Evolutionary conservation across 2,329 filamentous ascomycete genomes (phyloP), one percentile per base, ranked within the genome.

Genomic region (Aspergillus tamarii): DNA sequence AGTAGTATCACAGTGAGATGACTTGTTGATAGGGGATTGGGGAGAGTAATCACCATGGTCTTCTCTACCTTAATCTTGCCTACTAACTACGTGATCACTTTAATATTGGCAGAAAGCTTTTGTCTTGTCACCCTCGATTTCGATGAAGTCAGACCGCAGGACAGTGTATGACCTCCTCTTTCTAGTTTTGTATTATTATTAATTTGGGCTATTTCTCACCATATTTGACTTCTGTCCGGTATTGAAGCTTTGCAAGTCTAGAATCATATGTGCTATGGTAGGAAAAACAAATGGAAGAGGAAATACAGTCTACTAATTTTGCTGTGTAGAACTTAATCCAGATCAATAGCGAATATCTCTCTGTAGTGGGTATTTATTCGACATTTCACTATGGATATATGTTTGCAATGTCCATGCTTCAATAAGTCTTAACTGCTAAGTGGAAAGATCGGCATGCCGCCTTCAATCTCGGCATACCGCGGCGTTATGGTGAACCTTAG

Each of bases 371-470:
- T 30, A 14, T 50, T 50, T 16, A 30, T 50, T n/a, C 21, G 28
- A 2, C 9, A 32, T 16, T 23, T 19, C 23, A 52, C 19, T 5
- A 26, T 14, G 8, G 12, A 28, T 8, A 8, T 41, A 41, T n/a
- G 36, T 11, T 19, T 52, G 48, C 5, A 50, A 30, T 30, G 16
- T 19, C 11, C 8, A 19, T 28, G 16, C 26, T 30, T 50, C 26
- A 34, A n/a, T 30, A 14, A 52, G 19, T 32, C 28, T 21, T n/a
- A 3, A 3, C 30, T 19, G 5, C 8, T 41, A n/a, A 41, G 39
- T 41, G 19, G 28, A 32, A 52, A 4, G 39, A 50, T 69, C 64
- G 66, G 65, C 58, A 69, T 67, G 63, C 66, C 64, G 66, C 57
- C 32, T 41, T 36, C 21, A 19, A 26, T 19, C 32, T 66, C 62